Conservation (phyloP, 202 grass and related monocot species). For the Setaria viridis region DNA sequence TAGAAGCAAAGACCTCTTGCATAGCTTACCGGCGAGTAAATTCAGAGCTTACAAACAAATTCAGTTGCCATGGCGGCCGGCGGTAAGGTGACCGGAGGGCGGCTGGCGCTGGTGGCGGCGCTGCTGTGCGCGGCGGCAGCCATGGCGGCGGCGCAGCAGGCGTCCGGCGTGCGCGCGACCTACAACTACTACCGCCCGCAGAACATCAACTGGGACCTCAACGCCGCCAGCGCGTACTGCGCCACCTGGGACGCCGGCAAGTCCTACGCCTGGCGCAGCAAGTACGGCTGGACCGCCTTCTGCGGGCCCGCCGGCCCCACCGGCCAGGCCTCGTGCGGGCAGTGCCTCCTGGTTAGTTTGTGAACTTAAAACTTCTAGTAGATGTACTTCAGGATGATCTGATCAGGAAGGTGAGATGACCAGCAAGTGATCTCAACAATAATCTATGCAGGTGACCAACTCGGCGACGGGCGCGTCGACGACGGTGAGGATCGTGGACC, state of each 20-base stretch:
- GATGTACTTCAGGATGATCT: too few species aligned
- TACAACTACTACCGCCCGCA: constrained; percentile 54
- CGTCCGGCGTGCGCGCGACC: constrained; percentile 60
- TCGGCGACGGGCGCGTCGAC: constrained; percentile 14
- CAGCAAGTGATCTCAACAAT: too few species aligned
- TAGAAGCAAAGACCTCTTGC: background rate
- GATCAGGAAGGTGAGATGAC: too few species aligned
- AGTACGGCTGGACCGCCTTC: constrained; percentile 70
- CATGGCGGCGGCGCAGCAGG: constrained; percentile 40
- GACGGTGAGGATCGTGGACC: constrained; percentile 61
- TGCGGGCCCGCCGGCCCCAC: constrained; percentile 53
- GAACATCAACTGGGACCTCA: constrained; percentile 58
- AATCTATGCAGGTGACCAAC: constrained; percentile 50
- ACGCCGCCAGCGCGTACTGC: constrained; percentile 48
- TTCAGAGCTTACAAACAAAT: background rate
- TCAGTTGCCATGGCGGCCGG: background rate
- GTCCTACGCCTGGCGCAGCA: constrained; percentile 52
- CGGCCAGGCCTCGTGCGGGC: constrained; percentile 52
- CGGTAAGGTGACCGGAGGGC: background rate
- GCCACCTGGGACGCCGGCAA: constrained; percentile 64
- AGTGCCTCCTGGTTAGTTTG: constrained; percentile 35
- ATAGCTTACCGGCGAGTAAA: background rate
- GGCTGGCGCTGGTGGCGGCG: background rate
- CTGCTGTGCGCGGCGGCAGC: constrained; percentile 29
- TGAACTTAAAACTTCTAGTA: too few species aligned